Conservation (phyloP, 1,139 yeast genomes). For the Candida dubliniensis region DNA sequence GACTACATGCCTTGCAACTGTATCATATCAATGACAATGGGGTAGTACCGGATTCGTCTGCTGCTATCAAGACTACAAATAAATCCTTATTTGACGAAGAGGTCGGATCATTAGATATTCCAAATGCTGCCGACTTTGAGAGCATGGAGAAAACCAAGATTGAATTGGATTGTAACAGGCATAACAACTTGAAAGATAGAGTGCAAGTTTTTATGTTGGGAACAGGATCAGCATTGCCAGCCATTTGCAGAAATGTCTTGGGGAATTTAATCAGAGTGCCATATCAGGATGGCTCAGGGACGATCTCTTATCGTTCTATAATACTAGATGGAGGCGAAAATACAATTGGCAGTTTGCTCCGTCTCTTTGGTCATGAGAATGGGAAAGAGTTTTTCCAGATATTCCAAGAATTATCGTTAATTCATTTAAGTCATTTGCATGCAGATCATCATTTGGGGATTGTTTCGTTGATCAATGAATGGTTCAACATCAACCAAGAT, state of each 20-base stretch:
- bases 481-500: slow-evolving; percentile 50
- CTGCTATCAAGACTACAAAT: slow-evolving; percentile 30
- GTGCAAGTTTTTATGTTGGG: slow-evolving; percentile 82
- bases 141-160: slow-evolving; percentile 4
- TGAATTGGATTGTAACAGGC: slow-evolving; percentile 12
- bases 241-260: slow-evolving; percentile 79
- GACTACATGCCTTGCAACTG: slow-evolving; percentile 36
- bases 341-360: slow-evolving; percentile 69
- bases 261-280: slow-evolving; percentile 78
- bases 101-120: slow-evolving; percentile 30
- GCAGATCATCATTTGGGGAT: slow-evolving; percentile 97
- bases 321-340: slow-evolving; percentile 94
- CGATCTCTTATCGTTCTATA: slow-evolving; percentile 40
- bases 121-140: slow-evolving; percentile 4
- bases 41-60: slow-evolving; percentile 22
- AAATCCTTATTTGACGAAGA: slow-evolving; percentile 42
- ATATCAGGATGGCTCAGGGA: slow-evolving; percentile 25
- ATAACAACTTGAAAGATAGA: slow-evolving; percentile 40
- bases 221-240: slow-evolving; percentile 92
- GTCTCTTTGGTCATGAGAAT: slow-evolving; percentile 55
- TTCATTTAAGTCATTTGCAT: slow-evolving; percentile 87
- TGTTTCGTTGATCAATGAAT: slow-evolving; percentile 63
- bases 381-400: slow-evolving; percentile 21
- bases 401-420: slow-evolving; percentile 56
- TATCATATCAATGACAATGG: slow-evolving; percentile 28